Percentiles rank a stretch among this genome's conserved stretches.
Conservation (phyloP, 768 basidiomycete genomes). For the Myochromella boudieri region DNA sequence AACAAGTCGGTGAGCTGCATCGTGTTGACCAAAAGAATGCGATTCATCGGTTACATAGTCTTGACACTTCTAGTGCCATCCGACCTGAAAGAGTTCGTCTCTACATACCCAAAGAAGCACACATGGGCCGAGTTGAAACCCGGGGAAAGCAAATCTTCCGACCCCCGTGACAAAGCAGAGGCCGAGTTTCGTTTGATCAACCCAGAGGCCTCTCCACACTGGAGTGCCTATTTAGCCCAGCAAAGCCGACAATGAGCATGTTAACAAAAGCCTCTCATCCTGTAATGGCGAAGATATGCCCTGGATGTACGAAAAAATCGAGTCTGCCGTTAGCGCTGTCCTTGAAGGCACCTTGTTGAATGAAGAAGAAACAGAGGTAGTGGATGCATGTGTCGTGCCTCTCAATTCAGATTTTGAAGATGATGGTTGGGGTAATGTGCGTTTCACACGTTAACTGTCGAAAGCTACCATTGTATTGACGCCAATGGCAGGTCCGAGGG, state of each 20-base stretch:
- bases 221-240: background rate
- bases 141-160: background rate
- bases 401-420: background rate
- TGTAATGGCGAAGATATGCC: background rate
- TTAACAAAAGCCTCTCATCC: background rate
- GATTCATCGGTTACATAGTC: background rate
- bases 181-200: conserved; percentile 3
- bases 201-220: background rate
- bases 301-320: conserved; percentile 1
- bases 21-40: too few species aligned
- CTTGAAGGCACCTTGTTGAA: background rate
- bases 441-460: background rate
- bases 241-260: background rate
- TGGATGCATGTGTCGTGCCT: background rate
- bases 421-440: background rate
- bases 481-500: background rate
- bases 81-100: background rate
- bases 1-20: conserved; percentile 1
- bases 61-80: conserved; percentile 2
- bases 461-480: background rate
- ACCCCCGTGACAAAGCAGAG: background rate
- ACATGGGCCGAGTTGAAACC: background rate
- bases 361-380: background rate
- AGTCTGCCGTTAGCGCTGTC: background rate
- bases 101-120: background rate